Base-by-base conservation (phyloP, 306 rosid species). In the Gynostemma pentaphyllum region DNA sequence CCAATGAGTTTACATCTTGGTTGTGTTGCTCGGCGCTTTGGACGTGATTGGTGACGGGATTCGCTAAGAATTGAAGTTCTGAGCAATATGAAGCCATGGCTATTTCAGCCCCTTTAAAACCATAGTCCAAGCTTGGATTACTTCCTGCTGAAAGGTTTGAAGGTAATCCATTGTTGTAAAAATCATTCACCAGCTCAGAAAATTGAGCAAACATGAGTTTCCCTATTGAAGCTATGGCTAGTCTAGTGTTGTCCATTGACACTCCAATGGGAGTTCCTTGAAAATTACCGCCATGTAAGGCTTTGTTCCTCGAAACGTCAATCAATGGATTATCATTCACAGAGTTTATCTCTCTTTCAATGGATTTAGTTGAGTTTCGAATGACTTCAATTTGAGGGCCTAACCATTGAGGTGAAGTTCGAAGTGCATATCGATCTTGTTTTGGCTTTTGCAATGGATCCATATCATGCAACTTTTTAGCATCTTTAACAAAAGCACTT, bases 331-430 rank as follows among this genome's bases (percentile, higher is more conserved):
- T 52, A 37, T 52, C 60, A 1, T 52, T 55, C 42, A 55, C 62
- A 0, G 62, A 55, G 62, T 80, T 80, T 9, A 81, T 71, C 75
- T 81, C 85, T 49, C 76, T 52, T 50, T 80, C 80, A 1, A 81
- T 77, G 12, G 72, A 61, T 19, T 77, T 81, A 2, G 80, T 81
- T 3, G 85, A 66, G 4, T 24, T 45, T 22, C 76, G 50, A 27
- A 81, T 69, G 4, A 72, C 76, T 56, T 81, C 80, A 37, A 81
- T 69, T 61, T 81, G 83, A 11, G 85, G 85, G 61, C 82, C 81
- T 40, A 81, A 22, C 85, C 82, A 77, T 74, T 77, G 76, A 6
- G 82, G 80, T 0, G 80, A 81, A 40, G 85, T 81, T 8, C 82
- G 53, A 72, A 81, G 74, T 52, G 85, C 85, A 56, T 81, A 75